Base-by-base conservation (phyloP, 2,329 filamentous ascomycete genomes). In the Aureobasidium sp. region DNA sequence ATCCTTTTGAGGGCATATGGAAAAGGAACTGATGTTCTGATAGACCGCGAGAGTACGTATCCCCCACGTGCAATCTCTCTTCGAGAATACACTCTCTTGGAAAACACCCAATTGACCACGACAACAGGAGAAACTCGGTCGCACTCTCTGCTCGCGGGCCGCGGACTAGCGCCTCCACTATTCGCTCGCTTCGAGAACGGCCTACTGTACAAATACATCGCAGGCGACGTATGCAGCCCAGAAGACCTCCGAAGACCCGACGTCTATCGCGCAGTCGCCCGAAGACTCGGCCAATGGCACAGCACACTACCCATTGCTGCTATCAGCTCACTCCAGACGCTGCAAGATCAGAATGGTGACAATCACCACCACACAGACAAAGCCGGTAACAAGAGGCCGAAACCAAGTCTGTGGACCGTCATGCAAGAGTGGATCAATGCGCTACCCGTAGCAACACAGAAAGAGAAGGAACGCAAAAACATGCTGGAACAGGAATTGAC, bases 341-440 rank as follows among this genome's bases (percentile, higher is more conserved):
- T 47, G 41, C 62, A 52, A 61, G 63, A 63, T 59, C 68, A 61
- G 65, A 68, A 63, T 66, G 67, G 66, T 27, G 49, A 57, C 2
- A 48, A 53, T 22, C 34, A 51, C 20, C 41, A 42, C 11, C 71
- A 74, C 52, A 66, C 70, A 63, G 69, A 76, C 17, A 61, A 58
- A 34, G 84, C 84, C 25, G 85, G 63, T 29, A 42, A 66, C 66
- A 84, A 84, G 64, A 90, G 87, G 71, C 86, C 87, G 5, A 81
- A 84, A 25, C 90, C 91, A 20, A 97, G 95, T 73, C 78, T 96
- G 62, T 99, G 94, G 94, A 91, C 90, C 7, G 91, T 95, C 37
- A 89, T 97, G 83, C 91, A 96, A 74, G 95, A 92, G 77, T 99
- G 94, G 94, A 91, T 97, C 62, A 79, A 87, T 68, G 93, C 90